Percentiles rank a stretch among this genome's conserved stretches.
Conservation (phyloP, 202 grass and related monocot genomes). For the Cymbopogon flexuosus region DNA sequence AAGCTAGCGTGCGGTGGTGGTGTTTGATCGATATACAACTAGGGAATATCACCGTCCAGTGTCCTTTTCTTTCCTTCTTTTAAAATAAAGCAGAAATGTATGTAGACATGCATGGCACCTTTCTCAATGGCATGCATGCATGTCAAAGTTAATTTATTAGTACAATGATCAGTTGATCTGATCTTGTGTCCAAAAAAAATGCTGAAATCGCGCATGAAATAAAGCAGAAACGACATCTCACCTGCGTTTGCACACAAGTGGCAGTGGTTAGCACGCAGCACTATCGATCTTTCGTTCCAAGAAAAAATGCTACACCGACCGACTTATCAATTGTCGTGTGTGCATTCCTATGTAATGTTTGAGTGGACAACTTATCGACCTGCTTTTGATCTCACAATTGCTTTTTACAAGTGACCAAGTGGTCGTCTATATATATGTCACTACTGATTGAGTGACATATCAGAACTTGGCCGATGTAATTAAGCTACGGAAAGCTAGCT, state of each 20-base stretch:
- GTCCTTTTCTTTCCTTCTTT: background rate
- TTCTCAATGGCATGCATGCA: background rate
- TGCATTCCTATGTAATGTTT: background rate
- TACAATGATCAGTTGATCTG: background rate
- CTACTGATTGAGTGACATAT: background rate
- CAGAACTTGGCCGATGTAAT: background rate
- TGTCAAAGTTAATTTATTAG: background rate
- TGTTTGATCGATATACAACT: background rate
- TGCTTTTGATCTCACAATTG: slow-evolving; percentile 21
- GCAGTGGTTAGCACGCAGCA: background rate
- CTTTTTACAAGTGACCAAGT: background rate
- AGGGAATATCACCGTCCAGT: background rate
- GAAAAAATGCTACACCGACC: background rate
- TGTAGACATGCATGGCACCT: background rate
- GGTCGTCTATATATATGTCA: background rate
- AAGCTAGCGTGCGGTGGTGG: background rate
- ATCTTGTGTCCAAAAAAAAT: background rate
- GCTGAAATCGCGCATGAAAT: background rate
- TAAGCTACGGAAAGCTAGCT: background rate
- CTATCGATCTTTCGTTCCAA: background rate
- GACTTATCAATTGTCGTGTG: background rate
- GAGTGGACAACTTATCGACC: slow-evolving; percentile 11
- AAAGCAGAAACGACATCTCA: background rate
- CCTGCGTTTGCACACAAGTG: background rate
- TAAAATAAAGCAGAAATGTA: too few species aligned